Conservation (phyloP, 495 filamentous ascomycete species). For the Aspergillus bertholletiae region DNA sequence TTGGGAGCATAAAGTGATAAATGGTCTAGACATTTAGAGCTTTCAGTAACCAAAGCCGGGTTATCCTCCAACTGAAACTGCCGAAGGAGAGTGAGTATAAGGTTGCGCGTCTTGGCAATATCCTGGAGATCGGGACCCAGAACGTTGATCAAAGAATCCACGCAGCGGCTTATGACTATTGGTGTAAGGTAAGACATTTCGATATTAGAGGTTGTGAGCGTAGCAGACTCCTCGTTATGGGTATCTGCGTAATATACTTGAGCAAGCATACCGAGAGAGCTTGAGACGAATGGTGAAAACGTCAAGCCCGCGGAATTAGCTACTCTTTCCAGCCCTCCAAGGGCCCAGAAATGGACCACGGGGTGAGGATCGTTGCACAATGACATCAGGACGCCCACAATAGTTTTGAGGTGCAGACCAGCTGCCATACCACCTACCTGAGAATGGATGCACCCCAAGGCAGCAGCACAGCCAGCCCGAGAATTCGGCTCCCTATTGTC, state of each 20-base stretch:
- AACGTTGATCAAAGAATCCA: constrained; percentile 95
- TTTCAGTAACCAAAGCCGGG: constrained; percentile 67
- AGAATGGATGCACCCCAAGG: constrained; percentile 88
- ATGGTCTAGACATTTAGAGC: constrained; percentile 83
- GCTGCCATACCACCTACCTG: constrained; percentile 98
- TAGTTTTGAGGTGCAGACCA: constrained; percentile 94
- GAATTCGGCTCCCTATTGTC: constrained; percentile 88
- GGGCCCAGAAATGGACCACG: constrained; percentile 90
- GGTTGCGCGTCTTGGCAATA: constrained; percentile 81
- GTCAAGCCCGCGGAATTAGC: constrained; percentile 91
- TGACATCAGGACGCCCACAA: constrained; percentile 92
- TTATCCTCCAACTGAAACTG: constrained; percentile 81
- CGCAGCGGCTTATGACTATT: constrained; percentile 77
- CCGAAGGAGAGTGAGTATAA: constrained; percentile 81
- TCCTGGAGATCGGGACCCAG: constrained; percentile 95
- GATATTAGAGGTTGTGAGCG: constrained; percentile 78
- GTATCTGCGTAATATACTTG: constrained; percentile 89
- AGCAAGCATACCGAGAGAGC: constrained; percentile 86
- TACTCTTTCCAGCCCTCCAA: constrained; percentile 82
- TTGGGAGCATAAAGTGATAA: constrained; percentile 87
- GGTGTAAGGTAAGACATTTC: constrained; percentile 79
- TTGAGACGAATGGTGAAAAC: constrained; percentile 84
- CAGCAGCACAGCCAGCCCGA: constrained; percentile 89
- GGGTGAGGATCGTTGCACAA: constrained; percentile 95
- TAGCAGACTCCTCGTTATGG: constrained; percentile 79